Base-by-base conservation (phyloP, 805 yeast species). In the Nakazawaea ambrosiae region DNA sequence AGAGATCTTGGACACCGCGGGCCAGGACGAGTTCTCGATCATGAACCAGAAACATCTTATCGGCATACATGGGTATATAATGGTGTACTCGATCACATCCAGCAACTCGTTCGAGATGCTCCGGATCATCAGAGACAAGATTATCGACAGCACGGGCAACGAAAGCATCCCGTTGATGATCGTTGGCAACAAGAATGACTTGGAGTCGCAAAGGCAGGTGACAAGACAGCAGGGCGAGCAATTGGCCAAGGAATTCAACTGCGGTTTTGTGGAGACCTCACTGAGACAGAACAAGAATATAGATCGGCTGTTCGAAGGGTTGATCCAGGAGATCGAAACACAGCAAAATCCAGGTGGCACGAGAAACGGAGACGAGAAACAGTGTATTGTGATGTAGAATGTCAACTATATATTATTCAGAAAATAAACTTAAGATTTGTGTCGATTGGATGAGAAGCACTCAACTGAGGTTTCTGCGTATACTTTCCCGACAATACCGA, bases 1-100 rank as follows among this genome's bases (percentile, higher is more conserved):
- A 19, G 96, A 87, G 55, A 83, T 88, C 37, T 64, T 87, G 43
- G 97, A 88, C 53, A 88, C 96, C 0, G 95, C 96, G 1, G 96
- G 96, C 6, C 94, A 86, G 63, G 96, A 87, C 58, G 95, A 87
- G 63, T 84, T 80, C 54, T 74, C 86, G 34, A 75, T 84, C 45
- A 72, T 88, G 59, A 83, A 78, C 49, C 86, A 83, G 57, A 82
- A 83, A 48, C 80, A 83, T 39, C 61, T 85, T 34, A 80, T 82
- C 33, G 92, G 89, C 14, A 77, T 83, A 24, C 92, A 85, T 51
- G 97, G 96, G 1, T 83, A 83, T 53, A 63, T 88, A 31, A 60
- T 89, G 30, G 84, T 86, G 31, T 88, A 85, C 60, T 81, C 90
- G 34, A 88, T 88, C 37, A 78, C 85, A 22, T 81, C 88, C 31